Evolutionary conservation across 208 protist species (phyloP), one percentile per base, ranked within the genome.

Genomic region (Crithidia brevicula): DNA sequence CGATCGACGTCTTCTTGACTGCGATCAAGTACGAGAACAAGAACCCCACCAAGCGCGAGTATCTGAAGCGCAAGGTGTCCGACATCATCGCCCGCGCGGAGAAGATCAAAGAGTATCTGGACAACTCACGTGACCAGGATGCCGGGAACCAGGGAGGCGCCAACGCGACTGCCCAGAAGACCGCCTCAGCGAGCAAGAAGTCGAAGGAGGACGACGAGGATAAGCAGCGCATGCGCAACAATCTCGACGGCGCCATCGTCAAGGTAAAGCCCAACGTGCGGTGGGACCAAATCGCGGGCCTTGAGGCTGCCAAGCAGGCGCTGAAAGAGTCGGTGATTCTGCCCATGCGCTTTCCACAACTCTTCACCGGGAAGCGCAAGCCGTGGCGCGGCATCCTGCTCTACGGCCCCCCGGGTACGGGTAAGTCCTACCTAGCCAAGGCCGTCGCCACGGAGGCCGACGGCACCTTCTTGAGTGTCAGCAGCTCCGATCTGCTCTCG

Each of bases 21-120:
- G 96, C 93, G 40, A 89, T 98, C 31, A 99, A 98, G 86, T 98
- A 98, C 87, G 89, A 92, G 66, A 93, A 89, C 33, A 97, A 98
- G 80, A 98, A 96, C 58, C 83, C 82, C 50, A 95, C 95, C 59
- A 98, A 98, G 74, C 98, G 93, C 50, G 87, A 98, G 54, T 75
- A 92, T 46, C 76, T 97, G 47, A 92, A 96, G 62, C 85, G 83
- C 49, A 98, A 98, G 74, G 85, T 95, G 28, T 74, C 65, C 10
- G 91, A 99, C 61, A 97, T 99, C 63, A 85, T 99, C 36, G 91
- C 93, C 25, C 87, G 98, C 25, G 96, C 97, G 11, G 97, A 99
- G 71, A 92, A 95, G 76, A 91, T 99, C 57, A 99, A 99, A 73
- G 78, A 97, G 60, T 96, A 92, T 52, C 67, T 99, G 8, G 87